Evolutionary conservation across 257 asterid genomes (phyloP).

Genomic region (Plantago elongata): DNA sequence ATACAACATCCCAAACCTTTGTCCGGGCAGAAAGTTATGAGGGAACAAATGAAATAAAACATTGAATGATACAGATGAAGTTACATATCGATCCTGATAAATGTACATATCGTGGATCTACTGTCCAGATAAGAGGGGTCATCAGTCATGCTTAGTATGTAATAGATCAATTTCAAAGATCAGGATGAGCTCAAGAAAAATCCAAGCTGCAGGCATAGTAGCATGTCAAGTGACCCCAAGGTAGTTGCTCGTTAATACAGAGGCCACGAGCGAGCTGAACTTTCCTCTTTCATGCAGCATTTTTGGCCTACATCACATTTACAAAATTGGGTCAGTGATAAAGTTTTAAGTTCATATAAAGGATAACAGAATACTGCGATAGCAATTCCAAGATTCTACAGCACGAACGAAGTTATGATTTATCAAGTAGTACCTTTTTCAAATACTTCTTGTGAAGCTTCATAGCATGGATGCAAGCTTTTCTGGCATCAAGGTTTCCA

Average conservation of each 20-base stretch:
- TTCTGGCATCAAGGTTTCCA: slow-evolving; percentile 75
- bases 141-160: too few relatives aligned
- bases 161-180: too few relatives aligned
- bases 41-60: neutral
- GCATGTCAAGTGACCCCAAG: too few relatives aligned
- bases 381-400: neutral
- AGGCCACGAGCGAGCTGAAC: neutral
- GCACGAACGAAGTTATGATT: neutral
- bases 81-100: too few relatives aligned
- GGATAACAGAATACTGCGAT: too few relatives aligned
- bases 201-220: too few relatives aligned
- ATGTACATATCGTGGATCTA: too few relatives aligned
- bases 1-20: neutral
- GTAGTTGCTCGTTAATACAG: neutral
- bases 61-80: too few relatives aligned
- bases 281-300: slow-evolving; percentile 22
- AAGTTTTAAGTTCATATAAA: too few relatives aligned
- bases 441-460: slow-evolving; percentile 88
- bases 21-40: neutral
- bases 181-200: too few relatives aligned
- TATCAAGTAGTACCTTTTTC: slow-evolving; percentile 42
- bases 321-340: too few relatives aligned
- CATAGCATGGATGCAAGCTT: slow-evolving; percentile 71
- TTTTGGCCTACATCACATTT: slow-evolving; percentile 28
- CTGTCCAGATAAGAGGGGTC: too few relatives aligned